Percentiles rank a stretch among this genome's conserved stretches.
Evolutionary conservation across 495 filamentous ascomycete genomes (phyloP).

Genomic region (Hyaloscypha finlandica): DNA sequence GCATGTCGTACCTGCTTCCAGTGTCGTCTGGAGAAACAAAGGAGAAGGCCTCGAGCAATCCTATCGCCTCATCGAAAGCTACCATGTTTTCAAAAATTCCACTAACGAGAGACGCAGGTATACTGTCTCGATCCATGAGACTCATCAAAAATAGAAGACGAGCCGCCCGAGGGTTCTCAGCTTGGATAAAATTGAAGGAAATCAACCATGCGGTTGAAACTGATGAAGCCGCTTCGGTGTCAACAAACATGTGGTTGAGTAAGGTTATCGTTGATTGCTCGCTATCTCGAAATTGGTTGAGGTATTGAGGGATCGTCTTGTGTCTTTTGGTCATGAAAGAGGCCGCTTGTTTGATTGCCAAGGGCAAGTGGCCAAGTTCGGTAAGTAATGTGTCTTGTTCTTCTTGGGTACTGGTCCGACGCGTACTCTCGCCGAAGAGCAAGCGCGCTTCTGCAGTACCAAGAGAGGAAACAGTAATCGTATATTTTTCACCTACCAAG

Average conservation of each 20-base stretch:
- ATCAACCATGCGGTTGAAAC: conserved; percentile 49
- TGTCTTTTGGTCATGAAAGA: conserved; percentile 36
- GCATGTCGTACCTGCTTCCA: conserved; percentile 37
- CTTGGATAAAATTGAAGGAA: conserved; percentile 47
- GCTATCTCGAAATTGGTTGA: conserved; percentile 14
- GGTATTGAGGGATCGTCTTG: conserved; percentile 30
- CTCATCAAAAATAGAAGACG: conserved; percentile 36
- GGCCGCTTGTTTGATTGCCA: conserved; percentile 41
- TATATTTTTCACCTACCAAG: conserved; percentile 17
- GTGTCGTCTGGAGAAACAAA: conserved; percentile 37
- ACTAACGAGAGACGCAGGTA: conserved; percentile 31
- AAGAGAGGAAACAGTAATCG: conserved; percentile 14
- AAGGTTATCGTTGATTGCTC: conserved; percentile 12
- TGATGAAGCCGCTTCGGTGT: conserved; percentile 29
- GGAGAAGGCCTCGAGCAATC: conserved; percentile 43
- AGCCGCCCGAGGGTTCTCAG: conserved; percentile 25
- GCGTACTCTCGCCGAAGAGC: conserved; percentile 18
- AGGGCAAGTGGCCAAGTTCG: conserved; percentile 37
- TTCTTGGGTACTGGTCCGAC: not conserved
- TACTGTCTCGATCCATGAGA: conserved; percentile 37
- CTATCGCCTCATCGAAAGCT: conserved; percentile 19
- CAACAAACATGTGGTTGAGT: conserved; percentile 16
- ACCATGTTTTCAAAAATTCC: conserved; percentile 26
- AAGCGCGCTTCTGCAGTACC: conserved; percentile 14
- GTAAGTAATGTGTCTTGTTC: conserved; percentile 9